These are phyloP conservation scores for Fusarium chuoi DNA, from an alignment of 2,329 filamentous ascomycete species.

Conservation along the genomic window DNA sequence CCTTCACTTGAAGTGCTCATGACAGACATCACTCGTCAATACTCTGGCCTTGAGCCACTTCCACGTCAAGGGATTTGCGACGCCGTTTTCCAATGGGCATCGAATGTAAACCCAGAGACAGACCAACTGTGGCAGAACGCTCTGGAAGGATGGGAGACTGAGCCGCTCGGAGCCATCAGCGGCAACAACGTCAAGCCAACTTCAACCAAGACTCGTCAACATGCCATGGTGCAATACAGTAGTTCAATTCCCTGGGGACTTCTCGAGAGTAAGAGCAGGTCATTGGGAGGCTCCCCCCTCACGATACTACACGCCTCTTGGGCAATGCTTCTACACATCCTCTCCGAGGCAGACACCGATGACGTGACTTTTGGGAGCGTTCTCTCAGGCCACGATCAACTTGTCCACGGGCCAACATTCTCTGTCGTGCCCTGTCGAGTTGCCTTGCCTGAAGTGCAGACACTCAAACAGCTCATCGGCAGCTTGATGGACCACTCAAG, in stretches of 20 bases:
- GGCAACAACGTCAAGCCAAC: conserved; percentile 2
- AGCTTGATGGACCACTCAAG: neutral
- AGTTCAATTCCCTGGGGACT: neutral
- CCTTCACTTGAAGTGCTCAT: conserved; percentile 17
- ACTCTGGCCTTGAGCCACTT: neutral
- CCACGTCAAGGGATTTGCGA: neutral
- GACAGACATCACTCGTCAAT: neutral
- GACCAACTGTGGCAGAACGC: conserved; percentile 5
- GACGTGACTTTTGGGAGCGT: conserved; percentile 12
- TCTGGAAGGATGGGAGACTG: conserved; percentile 13
- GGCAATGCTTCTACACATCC: conserved; percentile 7
- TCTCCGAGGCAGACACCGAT: conserved; percentile 13
- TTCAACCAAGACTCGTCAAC: neutral
- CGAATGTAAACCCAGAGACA: neutral
- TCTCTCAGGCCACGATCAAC: neutral
- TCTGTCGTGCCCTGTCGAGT: conserved; percentile 21
- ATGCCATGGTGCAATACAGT: neutral
- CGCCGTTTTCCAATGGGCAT: neutral
- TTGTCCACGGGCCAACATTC: conserved; percentile 12
- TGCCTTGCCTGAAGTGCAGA: neutral
- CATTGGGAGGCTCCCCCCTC: conserved; percentile 1
- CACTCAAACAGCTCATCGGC: neutral
- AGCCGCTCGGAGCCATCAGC: conserved; percentile 8
- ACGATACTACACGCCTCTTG: conserved; percentile 9
- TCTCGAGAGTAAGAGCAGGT: conserved; percentile 3